Base-by-base conservation (phyloP, 805 yeast genomes). In the Pichia gijzeniarum region DNA sequence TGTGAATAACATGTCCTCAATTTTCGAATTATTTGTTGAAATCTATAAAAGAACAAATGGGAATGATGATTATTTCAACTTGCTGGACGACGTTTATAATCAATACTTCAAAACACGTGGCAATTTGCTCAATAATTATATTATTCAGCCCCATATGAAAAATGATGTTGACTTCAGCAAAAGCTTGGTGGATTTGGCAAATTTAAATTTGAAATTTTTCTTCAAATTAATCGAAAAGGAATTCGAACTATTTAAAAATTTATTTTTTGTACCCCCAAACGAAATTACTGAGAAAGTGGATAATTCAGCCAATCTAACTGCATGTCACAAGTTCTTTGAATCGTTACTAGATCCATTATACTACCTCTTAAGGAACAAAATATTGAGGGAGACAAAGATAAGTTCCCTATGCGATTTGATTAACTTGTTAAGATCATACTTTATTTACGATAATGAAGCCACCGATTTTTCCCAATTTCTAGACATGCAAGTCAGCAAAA, bases 311-410 rank as follows among this genome's bases (percentile, higher is more conserved):
- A 65, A 73, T 57, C 47, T 60, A 41, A 43, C 50, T 47, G 59
- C 41, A 56, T 57, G 85, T 39, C 73, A 75, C 45, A 63, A 66
- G 6, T 87, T 86, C 80, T 74, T 85, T 48, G 76, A 73, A 38
- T 72, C 70, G 20, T 54, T 88, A 3, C 69, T 86, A 28, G 96
- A 88, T 32, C 93, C 96, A 0, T 64, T 90, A 21, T 85, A 89
- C 55, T 91, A 85, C 51, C 62, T 71, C 2, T 60, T 87, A 31
- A 72, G 96, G 51, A 75, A 79, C 47, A 70, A 73, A 40, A 76
- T 88, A 1, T 69, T 89, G 35, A 75, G 82, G 47, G 97, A 90
- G 59, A 68, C 74, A 13, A 80, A 79, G 51, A 80, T 91, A 22
- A 69, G 73, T 20, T 71, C 71, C 10, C 65, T 93, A 20, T 86